phyloP scores from a whole-genome alignment of 2,329 filamentous ascomycete genomes.

The Penicillium paneum region DNA sequence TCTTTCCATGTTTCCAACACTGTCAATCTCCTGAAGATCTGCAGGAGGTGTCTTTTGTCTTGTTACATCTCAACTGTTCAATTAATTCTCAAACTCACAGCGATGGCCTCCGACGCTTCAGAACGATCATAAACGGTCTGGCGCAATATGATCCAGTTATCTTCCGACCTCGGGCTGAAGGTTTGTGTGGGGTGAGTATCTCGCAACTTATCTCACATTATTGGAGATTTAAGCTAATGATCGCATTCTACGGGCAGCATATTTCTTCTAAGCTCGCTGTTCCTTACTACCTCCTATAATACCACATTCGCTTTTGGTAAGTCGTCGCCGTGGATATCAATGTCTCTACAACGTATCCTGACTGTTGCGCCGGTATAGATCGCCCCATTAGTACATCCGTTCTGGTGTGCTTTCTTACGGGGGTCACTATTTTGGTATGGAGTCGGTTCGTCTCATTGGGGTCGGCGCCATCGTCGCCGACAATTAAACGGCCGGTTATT shows the following conservation, averaged over 20 bases:
- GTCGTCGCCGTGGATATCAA: slow-evolving; percentile 9
- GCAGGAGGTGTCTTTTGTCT: slow-evolving; percentile 8
- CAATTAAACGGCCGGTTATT: slow-evolving; percentile 28
- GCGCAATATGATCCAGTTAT: slow-evolving; percentile 28
- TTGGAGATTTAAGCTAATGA: slow-evolving; percentile 19
- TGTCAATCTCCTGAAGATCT: slow-evolving; percentile 23
- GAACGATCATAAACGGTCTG: slow-evolving; percentile 8
- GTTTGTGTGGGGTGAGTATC: slow-evolving; percentile 33
- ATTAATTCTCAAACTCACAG: slow-evolving; percentile 5
- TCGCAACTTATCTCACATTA: slow-evolving; percentile 2
- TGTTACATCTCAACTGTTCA: slow-evolving; percentile 1
- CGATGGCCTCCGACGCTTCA: slow-evolving; percentile 13
- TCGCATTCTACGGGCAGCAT: slow-evolving; percentile 18
- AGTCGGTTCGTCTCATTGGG: slow-evolving; percentile 33
- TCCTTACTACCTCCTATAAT: slow-evolving; percentile 35
- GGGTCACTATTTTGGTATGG: slow-evolving; percentile 36
- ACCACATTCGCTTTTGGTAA: slow-evolving; percentile 42
- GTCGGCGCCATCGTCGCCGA: slow-evolving; percentile 22
- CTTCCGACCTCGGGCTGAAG: slow-evolving; percentile 31
- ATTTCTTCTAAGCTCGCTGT: slow-evolving; percentile 35
- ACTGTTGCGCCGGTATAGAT: slow-evolving; percentile 32
- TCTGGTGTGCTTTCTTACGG: slow-evolving; percentile 42
- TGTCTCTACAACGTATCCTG: slow-evolving; percentile 9
- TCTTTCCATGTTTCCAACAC: slow-evolving; percentile 6
- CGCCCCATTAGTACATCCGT: slow-evolving; percentile 46